Evolutionary conservation across 148 eudicot genomes (phyloP).

Genomic region (Bassia scoparia): DNA sequence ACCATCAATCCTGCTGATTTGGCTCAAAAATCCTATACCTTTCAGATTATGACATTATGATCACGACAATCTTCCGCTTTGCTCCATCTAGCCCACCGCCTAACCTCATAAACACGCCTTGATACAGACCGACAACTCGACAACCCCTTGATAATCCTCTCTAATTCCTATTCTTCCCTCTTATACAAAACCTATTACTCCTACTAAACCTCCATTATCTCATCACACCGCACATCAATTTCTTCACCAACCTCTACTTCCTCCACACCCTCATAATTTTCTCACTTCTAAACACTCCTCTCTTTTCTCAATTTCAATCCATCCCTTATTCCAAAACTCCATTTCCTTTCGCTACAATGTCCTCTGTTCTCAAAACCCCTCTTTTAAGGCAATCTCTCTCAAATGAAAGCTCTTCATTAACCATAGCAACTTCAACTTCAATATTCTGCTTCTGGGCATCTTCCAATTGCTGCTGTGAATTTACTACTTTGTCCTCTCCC

Average conservation of each 20-base stretch:
- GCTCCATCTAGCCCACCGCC: slow-evolving; percentile 24
- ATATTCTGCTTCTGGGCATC: slow-evolving; percentile 26
- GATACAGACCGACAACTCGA: slow-evolving; percentile 21
- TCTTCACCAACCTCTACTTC: slow-evolving; percentile 35
- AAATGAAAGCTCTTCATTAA: slow-evolving; percentile 24
- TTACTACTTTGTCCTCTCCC: slow-evolving; percentile 32
- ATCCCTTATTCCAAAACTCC: no score
- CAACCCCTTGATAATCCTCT: slow-evolving; percentile 14
- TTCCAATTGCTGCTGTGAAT: slow-evolving; percentile 25
- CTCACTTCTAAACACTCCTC: slow-evolving; percentile 34
- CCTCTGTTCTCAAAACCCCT: slow-evolving; percentile 22
- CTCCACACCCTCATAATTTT: slow-evolving; percentile 26
- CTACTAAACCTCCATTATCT: slow-evolving; percentile 25
- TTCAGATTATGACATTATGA: slow-evolving; percentile 20
- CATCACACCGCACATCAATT: slow-evolving; percentile 28
- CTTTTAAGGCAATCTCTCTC: slow-evolving; percentile 36
- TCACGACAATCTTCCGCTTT: slow-evolving; percentile 13
- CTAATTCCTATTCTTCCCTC: slow-evolving; percentile 21
- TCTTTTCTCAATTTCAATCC: slow-evolving; percentile 24
- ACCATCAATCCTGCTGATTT: background rate
- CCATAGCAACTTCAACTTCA: slow-evolving; percentile 19
- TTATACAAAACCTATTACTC: slow-evolving; percentile 26
- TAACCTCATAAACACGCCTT: slow-evolving; percentile 32
- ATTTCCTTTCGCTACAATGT: slow-evolving; percentile 24
- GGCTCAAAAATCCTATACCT: slow-evolving; percentile 14